Evolutionary conservation across 768 basidiomycete genomes (phyloP).

Genomic region (Cystobasidium tubakii): DNA sequence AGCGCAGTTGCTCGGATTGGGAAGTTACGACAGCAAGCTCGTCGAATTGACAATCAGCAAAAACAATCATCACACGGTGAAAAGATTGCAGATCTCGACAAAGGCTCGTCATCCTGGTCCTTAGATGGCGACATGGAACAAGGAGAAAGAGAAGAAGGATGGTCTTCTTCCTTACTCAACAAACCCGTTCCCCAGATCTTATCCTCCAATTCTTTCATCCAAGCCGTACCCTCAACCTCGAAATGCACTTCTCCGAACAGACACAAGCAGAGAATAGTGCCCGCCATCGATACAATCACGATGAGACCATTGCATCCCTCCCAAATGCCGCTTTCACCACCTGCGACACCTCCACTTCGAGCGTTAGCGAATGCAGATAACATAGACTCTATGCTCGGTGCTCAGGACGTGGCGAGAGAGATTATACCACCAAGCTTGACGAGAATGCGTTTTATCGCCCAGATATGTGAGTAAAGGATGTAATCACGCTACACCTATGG

Average conservation of each 20-base stretch:
- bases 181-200: slow-evolving; percentile 50
- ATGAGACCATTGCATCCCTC: background rate
- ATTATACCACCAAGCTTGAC: slow-evolving; percentile 46
- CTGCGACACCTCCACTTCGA: slow-evolving; percentile 15
- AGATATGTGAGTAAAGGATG: slow-evolving; percentile 58
- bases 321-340: slow-evolving; percentile 10
- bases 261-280: background rate
- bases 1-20: slow-evolving; percentile 70
- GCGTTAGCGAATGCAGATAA: slow-evolving; percentile 16
- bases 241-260: slow-evolving; percentile 9
- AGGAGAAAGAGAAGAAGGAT: slow-evolving; percentile 45
- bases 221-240: background rate
- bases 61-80: background rate
- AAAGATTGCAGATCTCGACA: slow-evolving; percentile 53
- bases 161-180: slow-evolving; percentile 48
- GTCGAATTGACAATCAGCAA: slow-evolving; percentile 40
- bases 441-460: slow-evolving; percentile 86
- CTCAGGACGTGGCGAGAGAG: slow-evolving; percentile 18
- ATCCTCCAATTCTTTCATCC: slow-evolving; percentile 10
- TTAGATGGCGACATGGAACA: slow-evolving; percentile 51
- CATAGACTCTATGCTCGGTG: slow-evolving; percentile 27
- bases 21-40: slow-evolving; percentile 59
- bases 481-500: too few species aligned
- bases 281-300: background rate
- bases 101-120: background rate